Evolutionary conservation across 2,329 filamentous ascomycete genomes (phyloP).

Genomic region (Alternaria longipes): DNA sequence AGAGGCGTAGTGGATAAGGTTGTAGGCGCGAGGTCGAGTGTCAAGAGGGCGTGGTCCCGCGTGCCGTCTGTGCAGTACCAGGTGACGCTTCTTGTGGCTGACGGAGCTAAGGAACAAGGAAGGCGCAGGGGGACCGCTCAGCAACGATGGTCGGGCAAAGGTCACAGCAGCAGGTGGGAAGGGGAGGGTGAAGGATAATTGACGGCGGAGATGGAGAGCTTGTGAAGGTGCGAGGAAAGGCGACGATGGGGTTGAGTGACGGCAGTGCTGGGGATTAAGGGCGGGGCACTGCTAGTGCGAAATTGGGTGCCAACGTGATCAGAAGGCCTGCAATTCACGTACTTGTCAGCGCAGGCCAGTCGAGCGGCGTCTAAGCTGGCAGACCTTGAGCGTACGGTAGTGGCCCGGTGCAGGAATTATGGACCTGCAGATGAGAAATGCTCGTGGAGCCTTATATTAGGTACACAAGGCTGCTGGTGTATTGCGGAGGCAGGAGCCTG

Average conservation of each 20-base stretch:
- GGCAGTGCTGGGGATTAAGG: constrained; percentile 36
- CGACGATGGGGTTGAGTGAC: constrained; percentile 34
- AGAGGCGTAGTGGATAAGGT: constrained; percentile 64
- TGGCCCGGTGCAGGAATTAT: constrained; percentile 19
- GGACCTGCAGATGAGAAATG: constrained; percentile 20
- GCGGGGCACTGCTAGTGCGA: constrained; percentile 31
- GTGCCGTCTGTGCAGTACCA: constrained; percentile 33
- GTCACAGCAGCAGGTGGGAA: constrained; percentile 6
- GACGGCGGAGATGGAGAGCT: constrained; percentile 29
- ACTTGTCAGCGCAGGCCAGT: constrained; percentile 15
- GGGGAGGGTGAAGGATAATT: constrained; percentile 31
- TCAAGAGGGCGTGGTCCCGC: constrained; percentile 34
- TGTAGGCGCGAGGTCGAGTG: constrained; percentile 30
- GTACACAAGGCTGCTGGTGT: constrained; percentile 20
- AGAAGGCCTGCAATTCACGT: constrained; percentile 22
- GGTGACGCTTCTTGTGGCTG: constrained; percentile 32
- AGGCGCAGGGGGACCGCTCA: constrained; percentile 29
- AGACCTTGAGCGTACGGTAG: constrained; percentile 3
- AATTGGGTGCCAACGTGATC: constrained; percentile 24
- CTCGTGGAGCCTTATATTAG: constrained; percentile 21
- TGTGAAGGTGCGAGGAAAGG: constrained; percentile 31
- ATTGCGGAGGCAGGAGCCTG: constrained; percentile 17
- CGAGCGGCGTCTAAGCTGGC: constrained; percentile 12
- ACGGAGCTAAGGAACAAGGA: constrained; percentile 26
- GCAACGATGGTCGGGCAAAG: constrained; percentile 24